Conservation (phyloP, 176 grass and related monocot species). For the Oryza punctata region DNA sequence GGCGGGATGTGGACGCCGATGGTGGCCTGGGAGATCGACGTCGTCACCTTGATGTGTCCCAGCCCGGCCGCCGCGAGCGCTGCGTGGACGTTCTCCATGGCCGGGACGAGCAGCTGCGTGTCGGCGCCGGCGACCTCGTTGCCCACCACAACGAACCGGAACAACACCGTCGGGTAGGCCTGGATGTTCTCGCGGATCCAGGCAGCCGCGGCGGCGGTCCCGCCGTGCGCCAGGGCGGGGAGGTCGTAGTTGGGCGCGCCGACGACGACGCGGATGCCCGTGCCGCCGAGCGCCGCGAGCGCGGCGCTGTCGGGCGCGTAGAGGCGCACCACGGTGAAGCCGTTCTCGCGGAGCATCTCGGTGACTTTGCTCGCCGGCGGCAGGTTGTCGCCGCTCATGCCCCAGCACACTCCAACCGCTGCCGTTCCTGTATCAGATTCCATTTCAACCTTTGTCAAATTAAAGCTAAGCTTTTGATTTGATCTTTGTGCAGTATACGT, state of each 20-base stretch:
- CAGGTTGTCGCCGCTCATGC: conserved; percentile 45
- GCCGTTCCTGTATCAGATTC: conserved; percentile 24
- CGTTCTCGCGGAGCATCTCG: conserved; percentile 30
- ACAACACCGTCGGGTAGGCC: conserved; percentile 31
- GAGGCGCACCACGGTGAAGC: conserved; percentile 38
- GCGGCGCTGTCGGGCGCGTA: conserved; percentile 27
- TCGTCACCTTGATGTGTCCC: conserved; percentile 45
- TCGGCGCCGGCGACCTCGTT: conserved; percentile 45
- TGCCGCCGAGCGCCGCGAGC: conserved; percentile 26
- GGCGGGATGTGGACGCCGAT: conserved; percentile 52
- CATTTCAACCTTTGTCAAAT: conserved; percentile 24
- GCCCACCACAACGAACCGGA: conserved; percentile 49
- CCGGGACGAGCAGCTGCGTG: conserved; percentile 41
- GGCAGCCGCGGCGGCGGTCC: not conserved
- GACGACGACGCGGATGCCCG: conserved; percentile 43
- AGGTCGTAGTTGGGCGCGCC: conserved; percentile 37
- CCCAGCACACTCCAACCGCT: conserved; percentile 46
- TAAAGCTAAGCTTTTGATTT: not conserved
- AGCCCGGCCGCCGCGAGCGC: conserved; percentile 32
- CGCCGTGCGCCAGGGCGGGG: not conserved
- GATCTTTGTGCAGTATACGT: not conserved
- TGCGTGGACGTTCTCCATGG: conserved; percentile 47
- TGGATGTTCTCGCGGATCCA: conserved; percentile 42
- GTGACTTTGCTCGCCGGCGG: conserved; percentile 28
- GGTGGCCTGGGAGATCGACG: conserved; percentile 53